Evolutionary conservation across 1,284 basidiomycete species (phyloP).

Genomic region (Irpex rosettiformis): DNA sequence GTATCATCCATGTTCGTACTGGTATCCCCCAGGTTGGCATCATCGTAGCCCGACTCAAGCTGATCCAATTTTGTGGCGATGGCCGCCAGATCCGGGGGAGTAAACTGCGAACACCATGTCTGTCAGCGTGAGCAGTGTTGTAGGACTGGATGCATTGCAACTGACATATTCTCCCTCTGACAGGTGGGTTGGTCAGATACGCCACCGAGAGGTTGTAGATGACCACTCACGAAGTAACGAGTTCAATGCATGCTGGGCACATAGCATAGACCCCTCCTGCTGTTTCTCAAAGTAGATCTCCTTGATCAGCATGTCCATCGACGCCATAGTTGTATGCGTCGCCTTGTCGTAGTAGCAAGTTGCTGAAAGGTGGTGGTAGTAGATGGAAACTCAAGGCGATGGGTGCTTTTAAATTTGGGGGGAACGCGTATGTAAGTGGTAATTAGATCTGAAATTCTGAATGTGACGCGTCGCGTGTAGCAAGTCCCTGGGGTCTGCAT

Average conservation of each 20-base stretch:
- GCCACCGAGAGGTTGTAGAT: constrained; percentile 9
- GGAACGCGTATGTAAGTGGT: neutral
- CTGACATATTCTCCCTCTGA: constrained; percentile 70
- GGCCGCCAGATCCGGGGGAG: constrained; percentile 81
- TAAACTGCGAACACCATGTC: constrained; percentile 50
- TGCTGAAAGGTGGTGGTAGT: constrained; percentile 7
- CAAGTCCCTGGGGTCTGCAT: constrained; percentile 1
- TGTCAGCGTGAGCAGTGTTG: constrained; percentile 13
- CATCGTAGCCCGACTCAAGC: constrained; percentile 39
- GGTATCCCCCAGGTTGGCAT: constrained; percentile 33
- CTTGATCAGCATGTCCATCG: constrained; percentile 48
- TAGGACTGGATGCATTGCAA: constrained; percentile 13
- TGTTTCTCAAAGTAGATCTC: constrained; percentile 77
- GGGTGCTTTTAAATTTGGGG: neutral
- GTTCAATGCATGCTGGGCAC: constrained; percentile 85
- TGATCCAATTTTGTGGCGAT: constrained; percentile 70
- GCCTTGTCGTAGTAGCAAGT: neutral
- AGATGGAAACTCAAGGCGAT: neutral
- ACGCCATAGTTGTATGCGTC: constrained; percentile 40
- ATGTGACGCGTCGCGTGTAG: constrained; percentile 11
- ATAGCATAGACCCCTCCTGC: constrained; percentile 75
- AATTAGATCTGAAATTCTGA: neutral
- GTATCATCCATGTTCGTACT: constrained; percentile 90
- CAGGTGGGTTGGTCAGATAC: constrained; percentile 11
- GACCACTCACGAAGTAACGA: constrained; percentile 58